Conservation (phyloP, 768 basidiomycete genomes). For the Mycena metata region DNA sequence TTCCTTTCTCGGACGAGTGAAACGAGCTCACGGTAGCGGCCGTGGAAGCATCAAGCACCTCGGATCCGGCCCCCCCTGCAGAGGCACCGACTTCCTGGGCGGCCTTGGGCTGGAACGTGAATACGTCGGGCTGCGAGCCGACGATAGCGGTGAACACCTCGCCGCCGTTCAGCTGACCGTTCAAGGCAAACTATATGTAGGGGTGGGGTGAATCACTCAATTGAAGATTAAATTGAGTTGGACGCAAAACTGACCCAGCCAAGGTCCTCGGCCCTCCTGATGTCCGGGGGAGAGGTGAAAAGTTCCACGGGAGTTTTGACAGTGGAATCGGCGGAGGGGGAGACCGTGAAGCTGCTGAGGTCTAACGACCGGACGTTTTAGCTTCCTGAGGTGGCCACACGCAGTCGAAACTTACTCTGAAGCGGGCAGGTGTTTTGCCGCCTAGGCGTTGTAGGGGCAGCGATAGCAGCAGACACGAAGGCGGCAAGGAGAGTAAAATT, state of each 20-base stretch:
- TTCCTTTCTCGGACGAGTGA: too few species aligned
- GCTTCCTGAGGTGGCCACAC: too few species aligned
- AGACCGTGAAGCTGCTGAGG: conserved; percentile 10
- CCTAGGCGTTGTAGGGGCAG: conserved; percentile 18
- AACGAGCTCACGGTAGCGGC: conserved; percentile 12
- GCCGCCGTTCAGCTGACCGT: too few species aligned
- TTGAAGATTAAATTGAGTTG: neutral
- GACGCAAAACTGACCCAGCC: conserved; percentile 15
- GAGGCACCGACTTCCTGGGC: conserved; percentile 17
- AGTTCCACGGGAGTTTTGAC: neutral
- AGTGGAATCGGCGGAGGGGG: conserved; percentile 17
- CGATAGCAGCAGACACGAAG: conserved; percentile 23
- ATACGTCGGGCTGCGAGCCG: conserved; percentile 26
- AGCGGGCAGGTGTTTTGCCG: conserved; percentile 27
- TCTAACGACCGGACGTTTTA: neutral
- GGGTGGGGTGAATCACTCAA: too few species aligned
- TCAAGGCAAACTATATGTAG: conserved; percentile 19
- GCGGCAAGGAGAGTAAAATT: conserved; percentile 20
- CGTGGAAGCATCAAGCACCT: conserved; percentile 7
- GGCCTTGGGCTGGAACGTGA: conserved; percentile 18
- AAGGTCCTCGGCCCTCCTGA: conserved; percentile 26
- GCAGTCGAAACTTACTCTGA: conserved; percentile 6
- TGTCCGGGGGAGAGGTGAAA: neutral
- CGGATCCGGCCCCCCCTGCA: neutral
- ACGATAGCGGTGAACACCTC: conserved; percentile 31